These are phyloP conservation scores for Taphrina communis DNA, from an alignment of 1,139 yeast species.

Conservation along the genomic window DNA sequence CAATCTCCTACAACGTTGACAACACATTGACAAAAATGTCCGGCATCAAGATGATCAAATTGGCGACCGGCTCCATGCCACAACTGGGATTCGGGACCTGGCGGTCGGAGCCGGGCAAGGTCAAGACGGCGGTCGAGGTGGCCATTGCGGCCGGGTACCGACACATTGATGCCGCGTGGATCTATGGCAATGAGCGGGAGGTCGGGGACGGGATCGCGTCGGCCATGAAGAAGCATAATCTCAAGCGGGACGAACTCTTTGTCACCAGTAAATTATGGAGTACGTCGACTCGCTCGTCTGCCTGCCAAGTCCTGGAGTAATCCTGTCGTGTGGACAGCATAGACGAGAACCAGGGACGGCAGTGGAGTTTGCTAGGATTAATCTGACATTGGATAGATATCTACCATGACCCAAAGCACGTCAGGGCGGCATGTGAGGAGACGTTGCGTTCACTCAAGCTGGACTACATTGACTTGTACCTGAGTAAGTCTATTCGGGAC, in stretches of 20 bases:
- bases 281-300: neutral
- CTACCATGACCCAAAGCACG: slow-evolving; percentile 58
- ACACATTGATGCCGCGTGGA: slow-evolving; percentile 57
- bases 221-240: slow-evolving; percentile 62
- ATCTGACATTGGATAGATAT: slow-evolving; percentile 16
- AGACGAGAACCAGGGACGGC: too few species aligned
- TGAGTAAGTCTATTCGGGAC: slow-evolving; percentile 6
- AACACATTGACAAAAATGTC: neutral
- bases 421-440: slow-evolving; percentile 56
- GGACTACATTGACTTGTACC: slow-evolving; percentile 65
- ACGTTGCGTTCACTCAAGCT: slow-evolving; percentile 62
- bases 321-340: too few species aligned
- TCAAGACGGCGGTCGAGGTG: slow-evolving; percentile 63
- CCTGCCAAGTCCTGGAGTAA: too few species aligned
- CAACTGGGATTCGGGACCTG: slow-evolving; percentile 70
- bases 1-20: neutral
- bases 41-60: slow-evolving; percentile 20
- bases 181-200: slow-evolving; percentile 50
- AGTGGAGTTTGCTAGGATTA: too few species aligned
- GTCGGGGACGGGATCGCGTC: slow-evolving; percentile 58
- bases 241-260: slow-evolving; percentile 73
- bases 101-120: slow-evolving; percentile 66
- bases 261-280: slow-evolving; percentile 71
- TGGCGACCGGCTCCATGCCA: slow-evolving; percentile 37
- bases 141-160: slow-evolving; percentile 74